These are phyloP conservation scores for Pugionium cornutum DNA, from an alignment of 345 rosid genomes.

Conservation along the genomic window DNA sequence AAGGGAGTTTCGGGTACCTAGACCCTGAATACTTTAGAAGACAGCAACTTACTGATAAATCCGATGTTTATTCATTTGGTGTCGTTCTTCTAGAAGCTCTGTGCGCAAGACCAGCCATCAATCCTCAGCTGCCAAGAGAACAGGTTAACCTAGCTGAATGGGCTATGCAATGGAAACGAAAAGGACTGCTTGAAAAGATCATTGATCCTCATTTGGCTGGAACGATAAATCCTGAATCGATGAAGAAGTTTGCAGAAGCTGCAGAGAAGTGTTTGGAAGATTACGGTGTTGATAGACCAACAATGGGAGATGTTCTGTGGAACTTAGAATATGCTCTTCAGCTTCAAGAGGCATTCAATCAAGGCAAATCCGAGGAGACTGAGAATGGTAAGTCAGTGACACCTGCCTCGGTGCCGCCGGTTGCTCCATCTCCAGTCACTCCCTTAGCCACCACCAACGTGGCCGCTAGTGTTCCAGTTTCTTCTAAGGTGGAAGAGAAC, in stretches of 20 bases:
- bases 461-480: slow-evolving; percentile 40
- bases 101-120: slow-evolving; percentile 69
- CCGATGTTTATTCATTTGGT: slow-evolving; percentile 69
- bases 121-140: slow-evolving; percentile 63
- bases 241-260: slow-evolving; percentile 53
- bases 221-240: slow-evolving; percentile 53
- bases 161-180: slow-evolving; percentile 60
- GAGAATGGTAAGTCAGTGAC: slow-evolving; percentile 45
- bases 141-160: slow-evolving; percentile 73
- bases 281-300: slow-evolving; percentile 44
- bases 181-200: slow-evolving; percentile 51
- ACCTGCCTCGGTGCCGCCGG: slow-evolving; percentile 26
- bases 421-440: slow-evolving; percentile 37
- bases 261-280: slow-evolving; percentile 48
- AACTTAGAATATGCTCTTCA: slow-evolving; percentile 57
- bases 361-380: slow-evolving; percentile 53
- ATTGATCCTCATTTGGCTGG: slow-evolving; percentile 55
- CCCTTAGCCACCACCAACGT: slow-evolving; percentile 29
- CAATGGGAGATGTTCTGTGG: slow-evolving; percentile 49
- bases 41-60: slow-evolving; percentile 64
- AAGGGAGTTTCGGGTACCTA: slow-evolving; percentile 61
- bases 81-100: slow-evolving; percentile 63
- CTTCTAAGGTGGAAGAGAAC: slow-evolving; percentile 46
- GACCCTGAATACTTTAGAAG: slow-evolving; percentile 72
- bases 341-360: slow-evolving; percentile 64